Evolutionary conservation across 2,329 filamentous ascomycete species (phyloP), one percentile per base, ranked within the genome.

Genomic region (Talaromyces sp.): DNA sequence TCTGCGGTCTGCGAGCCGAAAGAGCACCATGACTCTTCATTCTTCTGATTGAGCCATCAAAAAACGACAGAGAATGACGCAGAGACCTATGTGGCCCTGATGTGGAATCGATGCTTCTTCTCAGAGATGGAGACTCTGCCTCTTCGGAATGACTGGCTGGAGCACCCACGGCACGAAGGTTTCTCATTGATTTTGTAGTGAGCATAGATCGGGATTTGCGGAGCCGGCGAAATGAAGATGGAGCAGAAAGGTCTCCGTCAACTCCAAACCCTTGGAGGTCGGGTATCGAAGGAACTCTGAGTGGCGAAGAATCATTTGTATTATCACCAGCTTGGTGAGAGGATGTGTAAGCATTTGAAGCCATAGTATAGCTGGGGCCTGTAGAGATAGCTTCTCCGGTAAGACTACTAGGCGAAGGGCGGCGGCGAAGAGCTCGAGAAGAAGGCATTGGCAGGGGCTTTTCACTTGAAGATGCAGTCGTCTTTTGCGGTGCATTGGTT

Each of bases 171-270:
- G 74, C 71, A 17, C 73, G 67, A 36, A 75, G 72, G 38, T 74
- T 76, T 60, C 76, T 73, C 1, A 79, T 76, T 7, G 77, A 77
- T 58, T 75, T 73, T 1, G 80, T 76, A 6, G 76, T 76, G 63
- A 82, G 81, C 79, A 82, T 80, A n/a, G 81, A 83, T 65, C 77
- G 80, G 7, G 81, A 75, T 68, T 80, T 82, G 36, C 79, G 78
- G 34, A 83, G 73, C 60, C 75, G 78, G 27, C 80, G 77, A 67
- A 81, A 82, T 1, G 81, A 83, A 4, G 81, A 83, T 29, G 81
- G 80, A 53, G 75, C 67, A 19, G 78, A 79, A 36, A 76, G 72
- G 53, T 78, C 74, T 7, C 73, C 71, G 27, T 66, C 29, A 25
- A 75, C 73, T 68, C 77, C 78, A 29, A 79, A 66, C 0, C 72